Base-by-base conservation (phyloP, 2,329 filamentous ascomycete species). In the Amauroascus niger region DNA sequence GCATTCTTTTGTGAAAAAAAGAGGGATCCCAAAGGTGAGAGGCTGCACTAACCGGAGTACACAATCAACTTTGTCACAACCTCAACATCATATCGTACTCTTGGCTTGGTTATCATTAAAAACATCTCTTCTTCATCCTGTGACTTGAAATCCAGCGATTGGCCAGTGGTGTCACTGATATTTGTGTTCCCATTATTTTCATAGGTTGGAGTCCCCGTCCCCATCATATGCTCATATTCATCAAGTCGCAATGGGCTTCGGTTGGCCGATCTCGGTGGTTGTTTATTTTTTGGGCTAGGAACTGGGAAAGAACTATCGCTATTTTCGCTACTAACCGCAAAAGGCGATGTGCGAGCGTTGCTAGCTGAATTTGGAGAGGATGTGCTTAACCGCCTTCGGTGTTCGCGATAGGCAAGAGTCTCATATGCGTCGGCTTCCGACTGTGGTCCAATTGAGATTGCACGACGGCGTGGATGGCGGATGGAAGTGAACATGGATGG, bases 351-450 rank as follows among this genome's bases (percentile, higher is more conserved):
- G 26, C 48, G 24, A 44, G 35, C 9, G 26, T 9, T 54, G 59
- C 65, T 33, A 9, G 49, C 43, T 20, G 24, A 43, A 18, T 59
- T 58, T n/a, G 43, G 44, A 7, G 71, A 73, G n/a, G 74, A 76
- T 22, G 76, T 71, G 61, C 80, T 84, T 62, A 84, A 79, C 49
- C 80, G 74, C 53, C 83, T 73, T 55, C 76, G 75, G 59, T 84
- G 80, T 61, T 95, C 88, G 18, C 91, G 83, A 65, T 95, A 95
- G 5, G 91, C 93, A 47, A 98, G 76, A 18, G 89, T 88, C 73
- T 98, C 93, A 71, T 96, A 95, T 22, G 89, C 93, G 71, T 98
- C 93, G 1, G 93, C 93, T 57, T 90, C 90, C 44, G 90, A 96
- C 71, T 97, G 93, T 1, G 93, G 93, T 0, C 93, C 93, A 51